Evolutionary conservation across 2,329 filamentous ascomycete species (phyloP).

Genomic region (Pseudogymnoascus sp.): DNA sequence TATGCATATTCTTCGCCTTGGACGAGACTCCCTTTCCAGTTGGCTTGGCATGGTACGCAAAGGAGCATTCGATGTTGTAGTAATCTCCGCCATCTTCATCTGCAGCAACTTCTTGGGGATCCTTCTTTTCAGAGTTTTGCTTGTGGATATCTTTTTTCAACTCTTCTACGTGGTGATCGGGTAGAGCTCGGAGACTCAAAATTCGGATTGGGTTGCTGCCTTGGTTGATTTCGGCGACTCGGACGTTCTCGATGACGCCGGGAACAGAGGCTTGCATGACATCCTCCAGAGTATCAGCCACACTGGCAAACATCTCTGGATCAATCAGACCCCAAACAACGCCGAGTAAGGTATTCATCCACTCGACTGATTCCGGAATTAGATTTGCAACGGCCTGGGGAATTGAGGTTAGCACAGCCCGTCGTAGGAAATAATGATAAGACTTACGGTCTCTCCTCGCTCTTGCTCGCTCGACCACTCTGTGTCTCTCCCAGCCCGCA

Average conservation of each 20-base stretch:
- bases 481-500: conserved; percentile 70
- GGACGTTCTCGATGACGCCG: conserved; percentile 84
- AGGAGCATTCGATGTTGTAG: conserved; percentile 85
- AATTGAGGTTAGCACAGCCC: not conserved
- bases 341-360: conserved; percentile 85
- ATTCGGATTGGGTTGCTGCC: conserved; percentile 86
- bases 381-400: conserved; percentile 69
- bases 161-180: conserved; percentile 72
- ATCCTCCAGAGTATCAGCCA: conserved; percentile 90
- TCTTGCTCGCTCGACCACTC: conserved; percentile 87
- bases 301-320: conserved; percentile 84
- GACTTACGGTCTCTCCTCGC: conserved; percentile 63
- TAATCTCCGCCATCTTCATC: conserved; percentile 86
- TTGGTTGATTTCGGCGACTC: conserved; percentile 90
- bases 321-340: conserved; percentile 89
- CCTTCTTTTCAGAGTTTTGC: conserved; percentile 71
- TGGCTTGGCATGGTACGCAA: conserved; percentile 85
- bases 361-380: conserved; percentile 87
- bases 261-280: conserved; percentile 96
- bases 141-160: conserved; percentile 74
- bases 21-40: conserved; percentile 61
- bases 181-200: conserved; percentile 76
- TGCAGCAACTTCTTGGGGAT: conserved; percentile 78
- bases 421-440: conserved; percentile 1
- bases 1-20: conserved; percentile 91